Evolutionary conservation across 2,329 filamentous ascomycete species (phyloP).

Genomic region (Ophiobolus disseminans): DNA sequence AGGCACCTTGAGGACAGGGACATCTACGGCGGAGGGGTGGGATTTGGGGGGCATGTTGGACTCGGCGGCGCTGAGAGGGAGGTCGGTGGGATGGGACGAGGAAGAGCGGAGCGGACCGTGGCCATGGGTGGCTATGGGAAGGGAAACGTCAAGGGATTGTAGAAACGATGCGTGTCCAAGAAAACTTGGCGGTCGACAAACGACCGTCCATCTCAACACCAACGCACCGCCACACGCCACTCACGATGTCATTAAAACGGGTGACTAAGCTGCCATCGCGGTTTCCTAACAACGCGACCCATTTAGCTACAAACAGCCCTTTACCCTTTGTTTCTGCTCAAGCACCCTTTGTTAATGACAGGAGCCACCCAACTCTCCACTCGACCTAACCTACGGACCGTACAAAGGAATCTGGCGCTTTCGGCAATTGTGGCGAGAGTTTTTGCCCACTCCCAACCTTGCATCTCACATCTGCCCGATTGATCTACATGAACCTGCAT

Average conservation of each 20-base stretch:
- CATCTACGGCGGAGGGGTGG: constrained; percentile 15
- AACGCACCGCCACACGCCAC: not conserved
- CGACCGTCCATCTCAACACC: not conserved
- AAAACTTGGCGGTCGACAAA: not conserved
- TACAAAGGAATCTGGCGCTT: not conserved
- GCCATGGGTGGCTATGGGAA: constrained; percentile 17
- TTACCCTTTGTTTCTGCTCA: not conserved
- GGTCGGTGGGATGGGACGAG: not conserved
- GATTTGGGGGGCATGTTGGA: constrained; percentile 12
- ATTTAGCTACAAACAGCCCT: not conserved
- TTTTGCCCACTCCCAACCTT: too few species aligned
- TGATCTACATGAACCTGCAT: too few species aligned
- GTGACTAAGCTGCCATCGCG: not conserved
- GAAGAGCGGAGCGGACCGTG: constrained; percentile 8
- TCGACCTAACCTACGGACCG: not conserved
- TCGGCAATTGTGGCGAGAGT: too few species aligned
- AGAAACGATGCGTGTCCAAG: not conserved
- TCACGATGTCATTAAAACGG: not conserved
- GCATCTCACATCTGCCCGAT: too few species aligned
- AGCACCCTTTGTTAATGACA: not conserved
- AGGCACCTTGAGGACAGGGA: constrained; percentile 10
- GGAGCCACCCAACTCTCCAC: not conserved
- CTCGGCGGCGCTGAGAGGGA: not conserved
- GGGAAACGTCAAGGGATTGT: constrained; percentile 28
- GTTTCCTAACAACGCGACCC: not conserved